A percentile compares a stretch with the other conserved stretches of the same genome.
Evolutionary conservation across 257 asterid genomes (phyloP).

Genomic region (Leptodermis oblonga): DNA sequence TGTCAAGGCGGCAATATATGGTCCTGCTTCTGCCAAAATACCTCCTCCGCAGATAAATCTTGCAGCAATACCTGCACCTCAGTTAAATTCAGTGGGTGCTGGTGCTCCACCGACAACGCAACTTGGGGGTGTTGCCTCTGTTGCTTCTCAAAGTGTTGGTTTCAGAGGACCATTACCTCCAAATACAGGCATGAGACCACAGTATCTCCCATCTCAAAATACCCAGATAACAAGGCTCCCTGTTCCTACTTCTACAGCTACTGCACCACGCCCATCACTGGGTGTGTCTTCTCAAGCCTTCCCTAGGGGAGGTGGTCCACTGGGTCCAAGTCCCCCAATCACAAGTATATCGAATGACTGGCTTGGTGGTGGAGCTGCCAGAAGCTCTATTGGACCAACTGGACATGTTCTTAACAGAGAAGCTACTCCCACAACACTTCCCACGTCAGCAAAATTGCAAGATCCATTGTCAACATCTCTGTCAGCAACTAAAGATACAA

Average conservation of each 20-base stretch:
- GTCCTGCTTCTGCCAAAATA: slow-evolving; percentile 87
- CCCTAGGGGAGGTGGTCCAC: slow-evolving; percentile 38
- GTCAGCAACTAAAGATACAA: slow-evolving; percentile 36
- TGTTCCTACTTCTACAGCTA: slow-evolving; percentile 36
- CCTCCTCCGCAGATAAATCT: slow-evolving; percentile 82
- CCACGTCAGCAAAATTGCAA: slow-evolving; percentile 43
- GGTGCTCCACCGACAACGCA: slow-evolving; percentile 46
- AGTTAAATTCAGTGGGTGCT: slow-evolving; percentile 41
- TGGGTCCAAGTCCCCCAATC: slow-evolving; percentile 42
- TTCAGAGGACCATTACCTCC: slow-evolving; percentile 48
- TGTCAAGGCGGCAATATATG: slow-evolving; percentile 82
- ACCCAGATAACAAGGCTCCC: slow-evolving; percentile 50
- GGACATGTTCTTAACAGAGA: slow-evolving; percentile 43
- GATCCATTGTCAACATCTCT: slow-evolving; percentile 44
- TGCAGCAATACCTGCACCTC: slow-evolving; percentile 51
- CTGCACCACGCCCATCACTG: slow-evolving; percentile 49
- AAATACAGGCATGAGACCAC: slow-evolving; percentile 50
- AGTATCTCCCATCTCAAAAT: slow-evolving; percentile 52
- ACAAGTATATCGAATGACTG: slow-evolving; percentile 42
- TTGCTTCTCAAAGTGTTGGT: slow-evolving; percentile 48
- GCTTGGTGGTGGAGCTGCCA: slow-evolving; percentile 42
- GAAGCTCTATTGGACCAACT: slow-evolving; percentile 41
- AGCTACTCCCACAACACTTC: slow-evolving; percentile 35
- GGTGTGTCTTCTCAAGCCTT: slow-evolving; percentile 36
- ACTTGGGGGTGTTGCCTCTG: slow-evolving; percentile 29